Evolutionary conservation across 2,329 filamentous ascomycete species (phyloP), one percentile per base, ranked within the genome.

Genomic region (Phoma sp.): DNA sequence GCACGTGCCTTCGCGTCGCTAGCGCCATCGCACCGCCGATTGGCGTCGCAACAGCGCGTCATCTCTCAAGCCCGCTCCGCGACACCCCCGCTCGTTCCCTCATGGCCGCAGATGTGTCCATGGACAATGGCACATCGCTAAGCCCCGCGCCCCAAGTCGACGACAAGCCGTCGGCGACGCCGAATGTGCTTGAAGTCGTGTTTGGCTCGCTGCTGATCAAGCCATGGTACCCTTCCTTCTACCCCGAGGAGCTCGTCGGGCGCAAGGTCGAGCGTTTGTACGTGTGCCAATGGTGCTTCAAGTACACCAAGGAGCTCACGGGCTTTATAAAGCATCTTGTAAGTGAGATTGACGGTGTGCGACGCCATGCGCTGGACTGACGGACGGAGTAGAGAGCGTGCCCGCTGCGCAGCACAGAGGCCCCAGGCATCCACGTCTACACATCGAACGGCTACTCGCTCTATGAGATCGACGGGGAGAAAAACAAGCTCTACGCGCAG

Each of bases 141-240:
- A 55, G 52, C 33, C 41, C 52, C 8, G 52, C 52, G n/a, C 41
- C 42, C 14, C 9, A 38, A 22, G 37, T 30, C 5, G 37, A 32
- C n/a, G 42, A 49, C 13, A 55, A 50, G 25, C 52, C 61, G 62
- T 36, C 68, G 63, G 45, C 61, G 62, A 7, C 57, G 60, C 89
- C 89, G 52, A 96, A 96, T 72, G 89, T 97, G 61, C 86, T 91
- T 69, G 90, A 91, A 71, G 90, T 97, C 46, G 88, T 96, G 49
- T 81, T 97, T 57, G 93, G 93, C 4, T 86, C 92, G 66, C 81
- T 95, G 29, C 86, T 87, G 66, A 96, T 97, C 78, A 87, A 88
- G 65, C 89, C 93, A 2, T 96, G 93, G 92, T 97, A 95, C 73
- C 91, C 92, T 7, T 96, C 91, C 13, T 95, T 93, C 74, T 96